Evolutionary conservation across 2,329 filamentous ascomycete genomes (phyloP).

Genomic region (Pseudomassariella vexata): DNA sequence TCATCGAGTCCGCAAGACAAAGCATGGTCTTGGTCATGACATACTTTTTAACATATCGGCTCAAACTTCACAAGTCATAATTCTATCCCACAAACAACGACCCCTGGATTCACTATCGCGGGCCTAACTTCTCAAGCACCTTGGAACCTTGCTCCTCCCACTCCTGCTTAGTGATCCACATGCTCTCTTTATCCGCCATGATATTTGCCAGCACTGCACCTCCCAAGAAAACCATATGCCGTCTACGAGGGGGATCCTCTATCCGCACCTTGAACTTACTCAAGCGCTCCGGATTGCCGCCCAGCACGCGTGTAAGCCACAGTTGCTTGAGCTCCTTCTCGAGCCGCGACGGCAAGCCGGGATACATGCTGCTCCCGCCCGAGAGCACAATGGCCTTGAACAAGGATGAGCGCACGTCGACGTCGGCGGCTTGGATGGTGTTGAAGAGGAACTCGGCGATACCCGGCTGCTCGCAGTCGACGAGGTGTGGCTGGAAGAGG

Average conservation of each 20-base stretch:
- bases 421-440: conserved; percentile 92
- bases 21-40: no score
- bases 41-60: no score
- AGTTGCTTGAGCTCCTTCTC: conserved; percentile 99
- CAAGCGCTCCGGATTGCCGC: conserved; percentile 86
- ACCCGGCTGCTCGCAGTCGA: conserved; percentile 94
- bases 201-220: conserved; percentile 96
- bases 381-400: conserved; percentile 98
- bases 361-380: conserved; percentile 98
- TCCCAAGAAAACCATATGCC: conserved; percentile 99
- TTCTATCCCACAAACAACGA: no score
- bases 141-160: conserved; percentile 90
- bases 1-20: no score
- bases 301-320: conserved; percentile 88
- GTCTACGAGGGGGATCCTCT: conserved; percentile 89
- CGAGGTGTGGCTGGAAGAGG: conserved; percentile 95
- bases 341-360: conserved; percentile 84
- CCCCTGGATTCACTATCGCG: no score
- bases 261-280: conserved; percentile 99
- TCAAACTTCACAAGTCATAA: no score
- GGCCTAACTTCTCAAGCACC: conserved; percentile 86
- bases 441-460: conserved; percentile 98
- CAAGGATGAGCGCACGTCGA: conserved; percentile 86
- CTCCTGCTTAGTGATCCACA: conserved; percentile 98
- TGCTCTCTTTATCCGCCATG: conserved; percentile 97